A percentile compares a stretch with the other conserved stretches of the same genome.
Evolutionary conservation across 495 filamentous ascomycete species (phyloP).

Genomic region (Neurospora intermedia): DNA sequence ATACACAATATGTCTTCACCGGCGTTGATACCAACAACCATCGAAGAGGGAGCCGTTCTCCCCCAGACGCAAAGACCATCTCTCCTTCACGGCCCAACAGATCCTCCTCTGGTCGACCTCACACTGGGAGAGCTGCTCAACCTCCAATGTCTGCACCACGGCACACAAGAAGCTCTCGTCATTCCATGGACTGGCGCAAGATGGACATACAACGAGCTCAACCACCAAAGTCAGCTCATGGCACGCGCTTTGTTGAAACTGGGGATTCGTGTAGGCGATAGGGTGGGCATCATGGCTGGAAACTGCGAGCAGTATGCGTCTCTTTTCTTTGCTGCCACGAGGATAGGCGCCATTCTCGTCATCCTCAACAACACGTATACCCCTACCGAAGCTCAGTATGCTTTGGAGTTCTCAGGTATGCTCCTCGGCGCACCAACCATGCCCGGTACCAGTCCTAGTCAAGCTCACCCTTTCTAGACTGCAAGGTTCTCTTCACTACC

Average conservation of each 20-base stretch:
- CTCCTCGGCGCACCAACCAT: not conserved
- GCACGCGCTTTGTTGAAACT: constrained; percentile 48
- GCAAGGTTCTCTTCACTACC: constrained; percentile 54
- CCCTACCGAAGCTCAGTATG: constrained; percentile 49
- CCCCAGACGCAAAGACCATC: constrained; percentile 32
- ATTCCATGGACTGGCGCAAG: constrained; percentile 56
- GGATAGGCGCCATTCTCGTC: constrained; percentile 56
- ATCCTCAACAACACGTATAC: constrained; percentile 67
- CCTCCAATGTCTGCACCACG: constrained; percentile 50
- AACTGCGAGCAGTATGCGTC: constrained; percentile 62
- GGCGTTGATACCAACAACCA: constrained; percentile 6
- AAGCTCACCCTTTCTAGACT: constrained; percentile 25
- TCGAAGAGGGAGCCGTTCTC: constrained; percentile 14
- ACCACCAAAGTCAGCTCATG: constrained; percentile 47
- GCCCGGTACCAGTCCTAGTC: not conserved
- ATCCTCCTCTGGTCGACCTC: constrained; percentile 48
- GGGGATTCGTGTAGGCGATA: constrained; percentile 52
- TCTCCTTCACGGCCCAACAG: constrained; percentile 47
- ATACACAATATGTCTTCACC: constrained; percentile 9
- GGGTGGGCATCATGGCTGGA: constrained; percentile 59
- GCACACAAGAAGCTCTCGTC: constrained; percentile 48
- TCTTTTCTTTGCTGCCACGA: constrained; percentile 55
- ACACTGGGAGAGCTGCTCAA: constrained; percentile 53
- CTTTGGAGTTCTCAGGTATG: constrained; percentile 52
- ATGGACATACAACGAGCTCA: constrained; percentile 56